Conservation (phyloP, 345 rosid species). For the Eucalyptus microcorys region DNA sequence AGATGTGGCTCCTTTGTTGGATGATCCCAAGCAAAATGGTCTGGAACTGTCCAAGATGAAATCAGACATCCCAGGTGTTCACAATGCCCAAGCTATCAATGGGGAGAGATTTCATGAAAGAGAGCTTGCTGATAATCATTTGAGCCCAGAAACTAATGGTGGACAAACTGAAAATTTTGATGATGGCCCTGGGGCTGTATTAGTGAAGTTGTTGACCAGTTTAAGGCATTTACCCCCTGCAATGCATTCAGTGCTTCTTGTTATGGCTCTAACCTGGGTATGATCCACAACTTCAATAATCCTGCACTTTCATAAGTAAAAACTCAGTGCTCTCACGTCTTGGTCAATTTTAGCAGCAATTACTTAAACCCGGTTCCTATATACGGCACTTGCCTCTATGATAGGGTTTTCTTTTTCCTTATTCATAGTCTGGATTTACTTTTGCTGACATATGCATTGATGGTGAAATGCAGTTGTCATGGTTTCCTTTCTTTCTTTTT, state of each 20-base stretch:
- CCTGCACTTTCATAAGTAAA: background rate
- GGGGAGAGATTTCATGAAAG: constrained; percentile 20
- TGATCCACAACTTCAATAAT: background rate
- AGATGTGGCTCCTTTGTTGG: constrained; percentile 84
- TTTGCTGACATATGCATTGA: background rate
- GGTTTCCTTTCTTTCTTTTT: constrained; percentile 97
- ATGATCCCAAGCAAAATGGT: constrained; percentile 35
- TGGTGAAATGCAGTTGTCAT: constrained; percentile 58
- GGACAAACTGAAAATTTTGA: constrained; percentile 31
- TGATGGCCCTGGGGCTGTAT: constrained; percentile 88
- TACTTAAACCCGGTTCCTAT: background rate
- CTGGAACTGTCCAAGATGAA: constrained; percentile 29
- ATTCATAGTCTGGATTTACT: background rate
- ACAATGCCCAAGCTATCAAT: constrained; percentile 16
- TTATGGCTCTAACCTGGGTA: constrained; percentile 98
- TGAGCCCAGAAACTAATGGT: constrained; percentile 16
- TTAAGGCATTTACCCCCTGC: constrained; percentile 89
- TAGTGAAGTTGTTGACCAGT: constrained; percentile 90
- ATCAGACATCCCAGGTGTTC: constrained; percentile 6
- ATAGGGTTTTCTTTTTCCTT: background rate
- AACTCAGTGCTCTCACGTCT: background rate
- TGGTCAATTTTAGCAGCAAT: background rate
- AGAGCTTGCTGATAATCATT: constrained; percentile 14
- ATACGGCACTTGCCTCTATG: background rate
- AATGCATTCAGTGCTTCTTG: constrained; percentile 86